Evolutionary conservation across 305 asterid species (phyloP), one percentile per base, ranked within the genome.

Genomic region (Petunia hybrid): DNA sequence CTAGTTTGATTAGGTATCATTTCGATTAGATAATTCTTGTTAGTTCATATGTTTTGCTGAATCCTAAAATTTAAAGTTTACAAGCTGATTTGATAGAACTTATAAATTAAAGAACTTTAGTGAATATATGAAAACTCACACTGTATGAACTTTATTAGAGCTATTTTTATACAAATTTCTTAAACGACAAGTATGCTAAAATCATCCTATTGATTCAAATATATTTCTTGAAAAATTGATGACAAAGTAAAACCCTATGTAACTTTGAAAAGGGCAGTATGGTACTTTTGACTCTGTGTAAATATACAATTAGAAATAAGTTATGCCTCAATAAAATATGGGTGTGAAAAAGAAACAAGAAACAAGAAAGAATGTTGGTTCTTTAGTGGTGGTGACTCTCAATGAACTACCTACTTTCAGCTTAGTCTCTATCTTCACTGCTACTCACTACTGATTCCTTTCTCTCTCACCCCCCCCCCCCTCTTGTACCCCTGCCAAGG

Each of bases 341-440:
- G 16, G 38, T 8, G 55, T 38, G 31, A 22, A 22, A 22, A 22
- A 22, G 31, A 7, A 22, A 22, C 10, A 41, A 3, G 39, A 61
- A 77, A 45, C 82, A 64, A 79, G 76, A 79, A 79, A 79, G 82
- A 64, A 79, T 79, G 82, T 79, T 79, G 82, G 82, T 79, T 63
- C 82, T 79, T 65, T 64, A 64, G 74, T 64, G 76, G 31, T 22
- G 31, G 82, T 5, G 63, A 14, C 63, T 73, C 78, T 73, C 78
- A 51, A 73, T 51, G 78, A n/a, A 64, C 51, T 79, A 64, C 48
- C 65, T 10, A 79, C 62, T 79, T 53, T 64, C 76, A 79, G 36
- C 78, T 48, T 48, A 16, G 39, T 48, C 63, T 35, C 45, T 48
- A 55, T 10, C 22, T 31, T 46, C 77, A 64, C 77, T 12, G 42